phyloP scores from a whole-genome alignment of 2,329 filamentous ascomycete species.

The Xylaria sp. region DNA sequence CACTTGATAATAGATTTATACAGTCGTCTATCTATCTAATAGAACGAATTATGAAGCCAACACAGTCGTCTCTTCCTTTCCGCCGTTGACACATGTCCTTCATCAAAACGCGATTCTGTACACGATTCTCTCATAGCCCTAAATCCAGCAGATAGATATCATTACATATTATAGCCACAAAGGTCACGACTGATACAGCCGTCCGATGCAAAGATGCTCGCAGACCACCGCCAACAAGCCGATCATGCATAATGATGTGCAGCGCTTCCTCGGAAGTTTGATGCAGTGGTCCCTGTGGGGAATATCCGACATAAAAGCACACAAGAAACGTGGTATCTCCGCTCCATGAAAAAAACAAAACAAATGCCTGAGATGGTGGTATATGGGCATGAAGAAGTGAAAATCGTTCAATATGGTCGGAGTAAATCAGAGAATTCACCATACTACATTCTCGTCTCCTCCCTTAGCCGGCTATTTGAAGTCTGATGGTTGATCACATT shows the following conservation, averaged over 20 bases:
- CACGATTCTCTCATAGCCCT: slow-evolving; percentile 23
- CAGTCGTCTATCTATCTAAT: slow-evolving; percentile 13
- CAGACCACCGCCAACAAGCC: slow-evolving; percentile 27
- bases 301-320: slow-evolving; percentile 28
- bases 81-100: slow-evolving; percentile 8
- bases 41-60: slow-evolving; percentile 29
- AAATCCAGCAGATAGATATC: slow-evolving; percentile 36
- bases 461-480: slow-evolving; percentile 64
- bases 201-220: slow-evolving; percentile 29
- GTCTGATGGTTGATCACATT: slow-evolving; percentile 61
- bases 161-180: slow-evolving; percentile 45
- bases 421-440: slow-evolving; percentile 11
- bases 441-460: slow-evolving; percentile 58
- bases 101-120: slow-evolving; percentile 8
- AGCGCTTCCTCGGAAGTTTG: slow-evolving; percentile 29
- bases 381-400: slow-evolving; percentile 28
- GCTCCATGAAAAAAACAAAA: slow-evolving; percentile 25
- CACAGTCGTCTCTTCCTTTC: not conserved
- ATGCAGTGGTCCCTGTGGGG: slow-evolving; percentile 24
- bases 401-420: slow-evolving; percentile 30
- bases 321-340: slow-evolving; percentile 37
- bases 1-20: slow-evolving; percentile 20
- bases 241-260: slow-evolving; percentile 25
- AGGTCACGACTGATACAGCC: slow-evolving; percentile 32
- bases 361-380: slow-evolving; percentile 35